These are phyloP conservation scores for Anthostomella pinea DNA, from an alignment of 2,329 filamentous ascomycete species.

Conservation along the genomic window DNA sequence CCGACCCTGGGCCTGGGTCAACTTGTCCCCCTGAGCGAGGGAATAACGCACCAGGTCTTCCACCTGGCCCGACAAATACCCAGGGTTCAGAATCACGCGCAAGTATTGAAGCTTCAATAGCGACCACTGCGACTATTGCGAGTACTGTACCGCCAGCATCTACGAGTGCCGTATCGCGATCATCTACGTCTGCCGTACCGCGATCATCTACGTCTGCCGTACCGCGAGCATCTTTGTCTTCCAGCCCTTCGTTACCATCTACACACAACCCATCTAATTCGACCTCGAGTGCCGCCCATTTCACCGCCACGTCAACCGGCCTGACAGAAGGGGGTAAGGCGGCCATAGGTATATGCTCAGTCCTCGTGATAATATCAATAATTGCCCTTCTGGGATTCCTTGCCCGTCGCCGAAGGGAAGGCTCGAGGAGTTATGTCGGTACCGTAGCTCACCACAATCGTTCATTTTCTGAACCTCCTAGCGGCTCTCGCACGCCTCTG, in stretches of 20 bases:
- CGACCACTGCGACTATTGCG: too few relatives aligned
- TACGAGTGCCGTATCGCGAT: too few relatives aligned
- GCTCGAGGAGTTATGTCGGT: constrained; percentile 16
- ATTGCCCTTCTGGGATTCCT: constrained; percentile 37
- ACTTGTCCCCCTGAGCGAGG: background rate
- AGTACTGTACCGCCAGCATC: too few relatives aligned
- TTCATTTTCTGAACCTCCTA: constrained; percentile 24
- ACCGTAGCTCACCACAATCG: constrained; percentile 23
- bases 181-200: too few relatives aligned
- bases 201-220: too few relatives aligned
- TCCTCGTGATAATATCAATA: constrained; percentile 38
- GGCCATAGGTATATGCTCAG: constrained; percentile 43
- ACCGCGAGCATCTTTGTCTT: too few relatives aligned
- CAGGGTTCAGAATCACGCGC: background rate
- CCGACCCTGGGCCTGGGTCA: too few relatives aligned
- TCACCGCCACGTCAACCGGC: constrained; percentile 8
- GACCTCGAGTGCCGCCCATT: constrained; percentile 17
- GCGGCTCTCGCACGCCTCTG: constrained; percentile 41
- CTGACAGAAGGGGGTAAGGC: constrained; percentile 41
- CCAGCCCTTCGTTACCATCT: constrained; percentile 3
- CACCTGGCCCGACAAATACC: background rate
- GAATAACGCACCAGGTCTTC: background rate
- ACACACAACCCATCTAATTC: constrained; percentile 5
- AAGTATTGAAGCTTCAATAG: too few relatives aligned
- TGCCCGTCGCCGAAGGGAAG: constrained; percentile 31